phyloP scores from a whole-genome alignment of 768 basidiomycete genomes.

The Termitomyces sp. region DNA sequence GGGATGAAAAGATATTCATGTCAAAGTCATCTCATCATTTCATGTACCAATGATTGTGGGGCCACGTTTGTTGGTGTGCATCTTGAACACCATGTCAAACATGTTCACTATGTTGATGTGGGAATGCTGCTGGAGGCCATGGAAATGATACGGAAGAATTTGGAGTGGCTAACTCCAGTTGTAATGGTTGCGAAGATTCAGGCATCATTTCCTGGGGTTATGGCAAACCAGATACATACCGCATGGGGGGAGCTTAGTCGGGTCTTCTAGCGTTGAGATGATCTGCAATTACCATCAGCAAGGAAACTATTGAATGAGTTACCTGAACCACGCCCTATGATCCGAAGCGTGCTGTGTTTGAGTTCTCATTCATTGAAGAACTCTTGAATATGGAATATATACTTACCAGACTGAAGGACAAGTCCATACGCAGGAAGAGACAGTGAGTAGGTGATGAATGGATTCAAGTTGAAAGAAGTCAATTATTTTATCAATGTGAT shows the following conservation, averaged over 20 bases:
- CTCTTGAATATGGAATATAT: too few species aligned
- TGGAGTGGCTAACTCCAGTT: too few species aligned
- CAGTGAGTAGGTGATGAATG: too few species aligned
- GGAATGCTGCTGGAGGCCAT: slow-evolving; percentile 24
- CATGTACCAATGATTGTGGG: slow-evolving; percentile 12
- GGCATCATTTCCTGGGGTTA: slow-evolving; percentile 28
- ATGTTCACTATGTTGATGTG: slow-evolving; percentile 23
- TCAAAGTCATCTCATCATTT: slow-evolving; percentile 17
- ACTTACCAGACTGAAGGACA: too few species aligned
- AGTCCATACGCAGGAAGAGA: too few species aligned
- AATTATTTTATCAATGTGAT: too few species aligned
- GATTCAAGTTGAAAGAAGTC: too few species aligned
- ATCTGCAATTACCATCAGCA: slow-evolving; percentile 24
- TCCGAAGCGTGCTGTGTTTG: slow-evolving; percentile 12
- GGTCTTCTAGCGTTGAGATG: slow-evolving; percentile 22
- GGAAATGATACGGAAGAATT: slow-evolving; percentile 8
- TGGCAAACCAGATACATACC: slow-evolving; percentile 24
- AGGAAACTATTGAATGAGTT: slow-evolving; percentile 18
- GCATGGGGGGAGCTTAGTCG: slow-evolving; percentile 29
- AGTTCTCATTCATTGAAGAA: slow-evolving; percentile 20
- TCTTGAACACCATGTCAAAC: slow-evolving; percentile 13
- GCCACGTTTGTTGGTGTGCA: slow-evolving; percentile 14
- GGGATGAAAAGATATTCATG: slow-evolving; percentile 26
- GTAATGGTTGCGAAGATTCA: slow-evolving; percentile 27
- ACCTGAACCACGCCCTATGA: too few species aligned